A percentile compares a stretch with the other conserved stretches of the same genome.
phyloP scores from a whole-genome alignment of 192 early-diverging fungal species.

The Dissophora ornata region DNA sequence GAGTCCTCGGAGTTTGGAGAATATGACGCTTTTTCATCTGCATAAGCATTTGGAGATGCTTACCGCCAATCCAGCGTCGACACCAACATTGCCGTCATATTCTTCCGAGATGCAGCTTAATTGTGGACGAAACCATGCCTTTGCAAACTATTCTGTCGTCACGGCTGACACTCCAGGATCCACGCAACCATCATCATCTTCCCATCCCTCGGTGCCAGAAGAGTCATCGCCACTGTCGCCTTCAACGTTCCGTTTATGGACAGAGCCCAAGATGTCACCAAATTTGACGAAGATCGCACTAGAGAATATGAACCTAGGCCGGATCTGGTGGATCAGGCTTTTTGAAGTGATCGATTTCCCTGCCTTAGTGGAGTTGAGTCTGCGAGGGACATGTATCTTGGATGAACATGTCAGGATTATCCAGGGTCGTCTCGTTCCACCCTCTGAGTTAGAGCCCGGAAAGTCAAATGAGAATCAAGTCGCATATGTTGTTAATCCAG shows the following conservation, averaged over 20 bases:
- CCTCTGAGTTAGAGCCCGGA: too few species aligned
- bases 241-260: not conserved
- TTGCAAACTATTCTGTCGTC: not conserved
- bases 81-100: not conserved
- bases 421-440: too few species aligned
- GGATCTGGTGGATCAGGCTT: not conserved
- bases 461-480: too few species aligned
- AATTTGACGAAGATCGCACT: not conserved
- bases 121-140: too few species aligned
- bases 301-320: not conserved
- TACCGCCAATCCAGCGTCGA: not conserved
- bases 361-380: not conserved
- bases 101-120: too few species aligned
- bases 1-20: not conserved
- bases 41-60: not conserved
- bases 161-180: not conserved
- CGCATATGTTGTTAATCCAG: too few species aligned
- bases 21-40: not conserved
- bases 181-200: not conserved
- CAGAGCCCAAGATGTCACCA: conserved; percentile 1
- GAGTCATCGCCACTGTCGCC: not conserved
- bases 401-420: too few species aligned
- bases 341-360: not conserved
- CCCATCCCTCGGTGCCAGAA: not conserved
- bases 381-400: not conserved